Conservation (phyloP, 805 yeast genomes). For the Kuraishia cidri region DNA sequence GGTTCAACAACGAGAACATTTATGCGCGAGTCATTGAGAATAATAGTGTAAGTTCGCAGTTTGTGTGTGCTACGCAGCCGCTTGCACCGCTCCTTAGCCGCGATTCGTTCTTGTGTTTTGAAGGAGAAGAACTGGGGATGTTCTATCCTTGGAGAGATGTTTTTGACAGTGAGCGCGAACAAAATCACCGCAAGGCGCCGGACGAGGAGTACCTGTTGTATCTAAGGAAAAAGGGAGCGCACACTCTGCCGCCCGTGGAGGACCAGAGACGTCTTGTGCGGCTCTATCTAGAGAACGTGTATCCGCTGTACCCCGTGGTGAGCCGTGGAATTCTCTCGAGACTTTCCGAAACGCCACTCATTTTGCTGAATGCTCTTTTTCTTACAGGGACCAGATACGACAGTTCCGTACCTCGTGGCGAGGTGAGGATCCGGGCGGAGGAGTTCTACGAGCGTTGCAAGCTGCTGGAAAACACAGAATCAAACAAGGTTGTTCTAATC, state of each 20-base stretch:
- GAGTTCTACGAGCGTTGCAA: slow-evolving; percentile 14
- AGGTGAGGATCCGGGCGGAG: slow-evolving; percentile 13
- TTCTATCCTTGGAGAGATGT: slow-evolving; percentile 22
- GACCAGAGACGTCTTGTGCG: slow-evolving; percentile 12
- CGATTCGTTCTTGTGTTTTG: slow-evolving; percentile 19
- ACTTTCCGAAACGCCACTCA: slow-evolving; percentile 10
- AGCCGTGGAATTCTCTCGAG: slow-evolving; percentile 10
- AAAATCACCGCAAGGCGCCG: slow-evolving; percentile 6
- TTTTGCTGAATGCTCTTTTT: slow-evolving; percentile 20
- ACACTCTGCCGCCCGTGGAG: slow-evolving; percentile 11
- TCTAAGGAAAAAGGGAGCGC: slow-evolving; percentile 15
- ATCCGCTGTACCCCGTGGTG: slow-evolving; percentile 20
- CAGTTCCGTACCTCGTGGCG: slow-evolving; percentile 3
- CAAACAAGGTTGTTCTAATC: slow-evolving; percentile 17
- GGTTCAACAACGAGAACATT: slow-evolving; percentile 13
- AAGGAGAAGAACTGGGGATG: slow-evolving; percentile 19
- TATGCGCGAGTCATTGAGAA: slow-evolving; percentile 14
- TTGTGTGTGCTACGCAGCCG: slow-evolving; percentile 21
- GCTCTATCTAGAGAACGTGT: slow-evolving; percentile 13
- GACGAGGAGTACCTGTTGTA: slow-evolving; percentile 15
- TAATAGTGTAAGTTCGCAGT: slow-evolving; percentile 14
- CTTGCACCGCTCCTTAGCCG: slow-evolving; percentile 19
- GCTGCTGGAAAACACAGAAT: slow-evolving; percentile 15
- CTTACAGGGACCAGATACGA: slow-evolving; percentile 15
- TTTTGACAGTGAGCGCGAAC: slow-evolving; percentile 9